Percentiles rank a stretch among this genome's conserved stretches.
These are phyloP conservation scores for Phytophthora ohioensis DNA, from an alignment of 352 stramenopile species.

Conservation along the genomic window DNA sequence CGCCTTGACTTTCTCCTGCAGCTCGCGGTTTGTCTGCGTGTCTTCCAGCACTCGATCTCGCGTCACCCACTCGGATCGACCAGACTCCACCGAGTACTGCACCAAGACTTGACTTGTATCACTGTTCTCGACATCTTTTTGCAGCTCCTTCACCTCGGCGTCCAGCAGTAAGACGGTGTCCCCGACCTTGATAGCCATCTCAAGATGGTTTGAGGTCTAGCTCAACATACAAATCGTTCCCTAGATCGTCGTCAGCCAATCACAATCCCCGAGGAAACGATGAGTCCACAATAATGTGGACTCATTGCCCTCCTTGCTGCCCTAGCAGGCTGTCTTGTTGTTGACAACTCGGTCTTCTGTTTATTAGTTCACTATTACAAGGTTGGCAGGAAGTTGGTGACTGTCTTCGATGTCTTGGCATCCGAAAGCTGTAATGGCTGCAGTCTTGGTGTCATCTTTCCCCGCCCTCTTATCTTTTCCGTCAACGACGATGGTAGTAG, in stretches of 20 bases:
- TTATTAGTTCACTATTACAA: constrained; percentile 42
- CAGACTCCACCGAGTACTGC: constrained; percentile 86
- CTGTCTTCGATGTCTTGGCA: constrained; percentile 1
- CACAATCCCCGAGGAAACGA: constrained; percentile 28
- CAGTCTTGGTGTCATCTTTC: not conserved
- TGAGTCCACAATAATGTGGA: constrained; percentile 4
- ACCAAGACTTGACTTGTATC: constrained; percentile 67
- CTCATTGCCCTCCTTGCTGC: not conserved
- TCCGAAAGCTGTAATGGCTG: not conserved
- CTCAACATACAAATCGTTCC: not conserved
- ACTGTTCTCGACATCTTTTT: constrained; percentile 18
- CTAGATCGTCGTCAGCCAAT: constrained; percentile 36
- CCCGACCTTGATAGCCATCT: constrained; percentile 52
- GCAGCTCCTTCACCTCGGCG: constrained; percentile 67
- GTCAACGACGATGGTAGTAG: not conserved
- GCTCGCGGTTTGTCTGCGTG: constrained; percentile 56
- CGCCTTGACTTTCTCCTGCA: constrained; percentile 64
- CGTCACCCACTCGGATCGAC: constrained; percentile 88
- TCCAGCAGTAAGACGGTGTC: constrained; percentile 79
- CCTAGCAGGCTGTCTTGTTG: constrained; percentile 1
- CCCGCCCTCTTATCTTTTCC: constrained; percentile 8
- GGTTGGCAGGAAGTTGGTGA: constrained; percentile 15
- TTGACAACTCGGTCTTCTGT: constrained; percentile 23
- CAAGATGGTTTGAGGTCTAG: constrained; percentile 4
- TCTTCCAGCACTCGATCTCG: constrained; percentile 64